phyloP scores from a whole-genome alignment of 1,139 yeast genomes.

The Candida albicans region DNA sequence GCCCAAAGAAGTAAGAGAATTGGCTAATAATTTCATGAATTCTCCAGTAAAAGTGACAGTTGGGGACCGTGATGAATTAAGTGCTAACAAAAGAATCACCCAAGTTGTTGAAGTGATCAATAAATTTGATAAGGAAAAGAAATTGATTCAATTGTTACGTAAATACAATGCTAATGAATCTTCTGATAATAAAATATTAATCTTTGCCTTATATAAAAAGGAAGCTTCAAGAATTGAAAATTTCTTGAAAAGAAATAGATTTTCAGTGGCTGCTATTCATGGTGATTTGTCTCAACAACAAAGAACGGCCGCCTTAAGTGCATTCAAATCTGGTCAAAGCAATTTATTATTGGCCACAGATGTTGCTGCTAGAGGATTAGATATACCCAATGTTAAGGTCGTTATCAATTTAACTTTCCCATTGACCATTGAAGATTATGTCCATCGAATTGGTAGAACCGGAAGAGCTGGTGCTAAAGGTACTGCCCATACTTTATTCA shows the following conservation, averaged over 20 bases:
- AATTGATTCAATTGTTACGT: conserved; percentile 66
- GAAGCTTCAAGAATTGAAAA: conserved; percentile 93
- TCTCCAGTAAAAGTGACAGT: conserved; percentile 85
- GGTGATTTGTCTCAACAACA: conserved; percentile 94
- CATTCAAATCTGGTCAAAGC: conserved; percentile 79
- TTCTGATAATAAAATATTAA: conserved; percentile 75
- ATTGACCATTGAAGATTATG: conserved; percentile 95
- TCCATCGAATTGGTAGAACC: conserved; percentile 97
- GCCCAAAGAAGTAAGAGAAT: conserved; percentile 90
- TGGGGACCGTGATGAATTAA: conserved; percentile 90
- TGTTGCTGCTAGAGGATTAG: conserved; percentile 98
- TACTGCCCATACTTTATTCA: conserved; percentile 89
- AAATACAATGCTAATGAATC: conserved; percentile 68
- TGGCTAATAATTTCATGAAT: conserved; percentile 84
- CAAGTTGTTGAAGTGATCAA: conserved; percentile 93
- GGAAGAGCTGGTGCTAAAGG: conserved; percentile 98
- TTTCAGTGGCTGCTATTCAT: conserved; percentile 86
- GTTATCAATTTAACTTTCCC: conserved; percentile 98
- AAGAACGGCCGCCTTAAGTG: conserved; percentile 82
- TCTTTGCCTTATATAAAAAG: conserved; percentile 93
- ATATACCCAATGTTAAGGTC: conserved; percentile 94
- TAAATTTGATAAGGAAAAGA: conserved; percentile 77
- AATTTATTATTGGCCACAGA: conserved; percentile 90
- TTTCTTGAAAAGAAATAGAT: conserved; percentile 69
- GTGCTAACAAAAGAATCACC: conserved; percentile 90